A percentile compares a stretch with the other conserved stretches of the same genome.
Conservation (phyloP, 2,329 filamentous ascomycete genomes). For the Cordyceps fumosorosea region DNA sequence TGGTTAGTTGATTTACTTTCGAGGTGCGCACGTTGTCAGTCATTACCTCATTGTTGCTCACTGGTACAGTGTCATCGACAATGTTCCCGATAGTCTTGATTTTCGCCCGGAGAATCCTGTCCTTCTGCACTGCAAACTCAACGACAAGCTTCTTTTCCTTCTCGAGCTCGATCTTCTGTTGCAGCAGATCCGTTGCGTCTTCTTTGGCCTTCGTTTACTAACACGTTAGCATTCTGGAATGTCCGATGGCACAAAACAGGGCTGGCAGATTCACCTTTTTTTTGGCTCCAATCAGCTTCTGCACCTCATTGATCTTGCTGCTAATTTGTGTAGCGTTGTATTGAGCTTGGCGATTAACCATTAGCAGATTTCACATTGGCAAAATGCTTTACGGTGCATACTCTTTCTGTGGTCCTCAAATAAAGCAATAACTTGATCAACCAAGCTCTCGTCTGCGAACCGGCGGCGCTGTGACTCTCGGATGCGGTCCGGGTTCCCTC, state of each 20-base stretch:
- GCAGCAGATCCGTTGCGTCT: slow-evolving; percentile 71
- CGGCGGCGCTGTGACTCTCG: slow-evolving; percentile 84
- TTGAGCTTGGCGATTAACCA: slow-evolving; percentile 38
- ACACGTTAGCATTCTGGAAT: background rate
- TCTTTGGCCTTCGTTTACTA: slow-evolving; percentile 61
- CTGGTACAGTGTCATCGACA: slow-evolving; percentile 80
- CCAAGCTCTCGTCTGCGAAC: slow-evolving; percentile 70
- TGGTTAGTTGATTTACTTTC: background rate
- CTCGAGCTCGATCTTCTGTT: slow-evolving; percentile 70
- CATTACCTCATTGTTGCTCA: slow-evolving; percentile 70
- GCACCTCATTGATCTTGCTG: slow-evolving; percentile 77
- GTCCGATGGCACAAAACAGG: background rate
- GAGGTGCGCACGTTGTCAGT: background rate
- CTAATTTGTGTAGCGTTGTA: slow-evolving; percentile 76
- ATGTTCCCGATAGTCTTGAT: slow-evolving; percentile 65
- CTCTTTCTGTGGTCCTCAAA: slow-evolving; percentile 81
- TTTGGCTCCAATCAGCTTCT: slow-evolving; percentile 85
- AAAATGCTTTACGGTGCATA: slow-evolving; percentile 28
- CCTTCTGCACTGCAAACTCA: slow-evolving; percentile 68
- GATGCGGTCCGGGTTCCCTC: slow-evolving; percentile 86
- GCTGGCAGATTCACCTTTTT: slow-evolving; percentile 59
- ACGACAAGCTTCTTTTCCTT: slow-evolving; percentile 76
- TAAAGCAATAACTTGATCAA: slow-evolving; percentile 83
- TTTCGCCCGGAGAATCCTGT: slow-evolving; percentile 66
- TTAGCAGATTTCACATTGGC: background rate